A percentile compares a stretch with the other conserved stretches of the same genome.
phyloP scores from a whole-genome alignment of 2,329 filamentous ascomycete species.

The Ascochyta clinopodiicola region DNA sequence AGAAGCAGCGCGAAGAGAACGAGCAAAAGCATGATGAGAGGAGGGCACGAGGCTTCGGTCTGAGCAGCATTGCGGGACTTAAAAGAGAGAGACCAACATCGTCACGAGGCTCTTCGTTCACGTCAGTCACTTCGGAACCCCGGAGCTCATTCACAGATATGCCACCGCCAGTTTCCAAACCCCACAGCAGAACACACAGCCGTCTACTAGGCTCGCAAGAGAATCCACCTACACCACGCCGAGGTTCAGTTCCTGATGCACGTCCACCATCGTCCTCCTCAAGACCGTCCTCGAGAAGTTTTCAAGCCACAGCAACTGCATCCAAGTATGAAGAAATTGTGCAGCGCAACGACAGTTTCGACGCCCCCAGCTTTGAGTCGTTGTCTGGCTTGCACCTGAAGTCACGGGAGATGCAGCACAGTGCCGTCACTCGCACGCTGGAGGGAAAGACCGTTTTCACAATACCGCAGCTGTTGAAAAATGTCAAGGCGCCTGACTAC shows the following conservation, averaged over 20 bases:
- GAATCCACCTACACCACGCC: constrained; percentile 24
- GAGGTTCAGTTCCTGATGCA: constrained; percentile 23
- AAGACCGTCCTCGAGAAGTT: constrained; percentile 29
- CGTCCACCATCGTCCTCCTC: constrained; percentile 27
- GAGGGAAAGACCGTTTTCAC: constrained; percentile 77
- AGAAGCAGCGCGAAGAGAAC: constrained; percentile 53
- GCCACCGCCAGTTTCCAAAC: constrained; percentile 18
- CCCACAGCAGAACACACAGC: constrained; percentile 22
- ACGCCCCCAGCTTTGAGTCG: constrained; percentile 66
- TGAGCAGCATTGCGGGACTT: constrained; percentile 37
- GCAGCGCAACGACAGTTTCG: constrained; percentile 58
- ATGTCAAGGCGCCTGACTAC: constrained; percentile 83
- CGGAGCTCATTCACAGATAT: constrained; percentile 25
- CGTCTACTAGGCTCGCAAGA: constrained; percentile 27
- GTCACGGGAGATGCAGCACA: constrained; percentile 82
- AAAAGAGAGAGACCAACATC: constrained; percentile 34
- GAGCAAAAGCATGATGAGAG: constrained; percentile 52
- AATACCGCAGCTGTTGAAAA: constrained; percentile 80
- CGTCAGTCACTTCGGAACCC: constrained; percentile 17
- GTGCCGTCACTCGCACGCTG: constrained; percentile 77
- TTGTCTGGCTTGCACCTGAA: constrained; percentile 87
- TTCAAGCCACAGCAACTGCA: constrained; percentile 25
- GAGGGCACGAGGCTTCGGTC: constrained; percentile 51
- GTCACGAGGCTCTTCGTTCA: constrained; percentile 31
- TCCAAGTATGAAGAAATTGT: constrained; percentile 43